Evolutionary conservation across 2,329 filamentous ascomycete genomes (phyloP), one percentile per base, ranked within the genome.

Genomic region (Neopestalotiopsis clavispora): DNA sequence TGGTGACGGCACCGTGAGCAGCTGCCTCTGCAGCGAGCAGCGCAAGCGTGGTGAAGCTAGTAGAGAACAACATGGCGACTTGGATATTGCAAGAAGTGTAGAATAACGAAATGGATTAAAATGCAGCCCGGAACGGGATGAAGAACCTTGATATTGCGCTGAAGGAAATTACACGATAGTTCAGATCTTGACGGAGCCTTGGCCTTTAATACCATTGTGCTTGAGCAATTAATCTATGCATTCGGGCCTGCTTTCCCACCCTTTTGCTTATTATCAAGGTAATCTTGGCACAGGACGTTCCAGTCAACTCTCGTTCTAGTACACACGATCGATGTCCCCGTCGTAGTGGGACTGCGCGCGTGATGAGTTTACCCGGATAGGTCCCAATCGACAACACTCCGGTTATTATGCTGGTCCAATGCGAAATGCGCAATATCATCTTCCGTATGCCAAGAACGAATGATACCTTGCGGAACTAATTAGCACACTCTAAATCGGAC

Each of bases 1-100:
- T 85, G 20, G 79, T 85, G 17, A 85, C 83, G 62, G 79, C 77
- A 20, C 74, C 77, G 69, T 84, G 76, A 71, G 79, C 76, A 45
- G 78, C 75, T 32, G 74, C 78, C 70, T 79, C 71, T 17, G 77
- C 71, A 2, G 75, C 76, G 17, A 74, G 76, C 42, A 78, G 65
- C 5, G 59, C 59, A 3, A 62, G 30, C 4, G 59, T 62, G 12
- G 59, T 28, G 68, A 76, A 62, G 49, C 71, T 68, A 63, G 78
- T 69, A 28, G 72, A 65, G 62, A 75, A 73, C 64, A 75, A 65
- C 75, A 78, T 78, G 38, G 72, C 74, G 71, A n/a, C 20, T 38
- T 32, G 30, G 2, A 30, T 13, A 12, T 17, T 12, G 23, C 10
- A 3, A 34, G 23, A 17, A 45, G n/a, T n/a, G 38, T 14, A n/a